Conservation (phyloP, 176 grass and related monocot genomes). For the Oryza rufipogon region DNA sequence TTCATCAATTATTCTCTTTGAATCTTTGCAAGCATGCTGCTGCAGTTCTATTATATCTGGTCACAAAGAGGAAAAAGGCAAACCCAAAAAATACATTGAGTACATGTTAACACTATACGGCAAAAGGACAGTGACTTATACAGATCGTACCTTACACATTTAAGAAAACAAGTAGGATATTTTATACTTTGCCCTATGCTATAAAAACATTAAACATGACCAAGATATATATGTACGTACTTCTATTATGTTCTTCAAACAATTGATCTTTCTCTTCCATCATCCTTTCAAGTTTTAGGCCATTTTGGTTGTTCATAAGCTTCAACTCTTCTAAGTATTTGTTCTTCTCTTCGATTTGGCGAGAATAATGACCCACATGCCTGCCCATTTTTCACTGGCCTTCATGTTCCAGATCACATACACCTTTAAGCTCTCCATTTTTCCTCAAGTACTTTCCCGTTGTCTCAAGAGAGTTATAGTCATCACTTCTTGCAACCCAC, state of each 20-base stretch:
- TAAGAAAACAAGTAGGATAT: neutral
- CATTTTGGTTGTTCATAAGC: slow-evolving; percentile 44
- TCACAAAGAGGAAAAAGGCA: slow-evolving; percentile 20
- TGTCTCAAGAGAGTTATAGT: slow-evolving; percentile 47
- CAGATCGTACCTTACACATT: neutral
- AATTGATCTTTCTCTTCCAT: slow-evolving; percentile 55
- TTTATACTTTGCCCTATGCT: neutral
- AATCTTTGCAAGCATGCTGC: slow-evolving; percentile 16
- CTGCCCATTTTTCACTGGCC: slow-evolving; percentile 29
- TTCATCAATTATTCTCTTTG: slow-evolving; percentile 25
- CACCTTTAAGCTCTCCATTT: slow-evolving; percentile 53
- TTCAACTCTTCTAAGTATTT: slow-evolving; percentile 29
- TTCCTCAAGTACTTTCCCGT: slow-evolving; percentile 57
- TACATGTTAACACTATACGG: no score
- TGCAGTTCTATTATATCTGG: slow-evolving; percentile 51
- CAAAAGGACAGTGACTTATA: neutral
- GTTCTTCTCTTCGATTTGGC: slow-evolving; percentile 50
- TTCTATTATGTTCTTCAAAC: slow-evolving; percentile 52
- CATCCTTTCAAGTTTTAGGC: slow-evolving; percentile 45
- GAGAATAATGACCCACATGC: slow-evolving; percentile 45
- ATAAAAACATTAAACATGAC: neutral
- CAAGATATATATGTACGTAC: slow-evolving; percentile 30
- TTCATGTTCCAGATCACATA: slow-evolving; percentile 48
- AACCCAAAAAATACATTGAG: slow-evolving; percentile 16
- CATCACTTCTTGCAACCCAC: neutral